phyloP scores from a whole-genome alignment of 768 basidiomycete species.

The Gelatoporia subvermispora region DNA sequence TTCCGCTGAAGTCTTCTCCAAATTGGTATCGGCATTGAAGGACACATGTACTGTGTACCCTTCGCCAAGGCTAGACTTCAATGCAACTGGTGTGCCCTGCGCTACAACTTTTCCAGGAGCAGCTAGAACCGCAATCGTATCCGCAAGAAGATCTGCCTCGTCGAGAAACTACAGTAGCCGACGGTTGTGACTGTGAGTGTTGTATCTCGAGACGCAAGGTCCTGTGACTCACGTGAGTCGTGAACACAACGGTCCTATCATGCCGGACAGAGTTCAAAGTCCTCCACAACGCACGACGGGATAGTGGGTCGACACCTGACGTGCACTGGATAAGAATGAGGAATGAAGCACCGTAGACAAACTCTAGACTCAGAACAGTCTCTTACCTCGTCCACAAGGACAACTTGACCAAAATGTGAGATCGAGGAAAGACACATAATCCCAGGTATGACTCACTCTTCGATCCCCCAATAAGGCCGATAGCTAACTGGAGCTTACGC shows the following conservation, averaged over 20 bases:
- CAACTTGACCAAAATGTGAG: constrained; percentile 8
- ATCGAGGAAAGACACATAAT: background rate
- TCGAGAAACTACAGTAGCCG: constrained; percentile 54
- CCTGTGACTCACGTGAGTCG: constrained; percentile 58
- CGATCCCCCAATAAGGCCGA: constrained; percentile 73
- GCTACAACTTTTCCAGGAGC: constrained; percentile 74
- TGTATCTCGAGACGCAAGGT: background rate
- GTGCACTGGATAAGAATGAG: constrained; percentile 42
- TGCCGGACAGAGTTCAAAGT: constrained; percentile 63
- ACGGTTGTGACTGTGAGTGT: background rate
- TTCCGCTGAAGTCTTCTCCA: constrained; percentile 17
- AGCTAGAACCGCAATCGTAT: constrained; percentile 69
- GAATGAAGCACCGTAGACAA: background rate
- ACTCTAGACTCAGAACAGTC: background rate
- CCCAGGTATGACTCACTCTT: constrained; percentile 41
- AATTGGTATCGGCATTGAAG: constrained; percentile 29
- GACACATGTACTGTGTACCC: constrained; percentile 60
- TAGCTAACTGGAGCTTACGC: constrained; percentile 77
- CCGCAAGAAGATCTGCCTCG: constrained; percentile 74
- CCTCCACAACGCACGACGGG: constrained; percentile 73
- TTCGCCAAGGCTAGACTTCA: constrained; percentile 67
- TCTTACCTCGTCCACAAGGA: constrained; percentile 24
- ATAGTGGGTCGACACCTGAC: constrained; percentile 78
- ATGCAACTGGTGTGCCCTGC: constrained; percentile 65
- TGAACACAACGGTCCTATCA: constrained; percentile 67